phyloP scores from a whole-genome alignment of 352 stramenopile genomes.

The Globisporangium megalacanthum region DNA sequence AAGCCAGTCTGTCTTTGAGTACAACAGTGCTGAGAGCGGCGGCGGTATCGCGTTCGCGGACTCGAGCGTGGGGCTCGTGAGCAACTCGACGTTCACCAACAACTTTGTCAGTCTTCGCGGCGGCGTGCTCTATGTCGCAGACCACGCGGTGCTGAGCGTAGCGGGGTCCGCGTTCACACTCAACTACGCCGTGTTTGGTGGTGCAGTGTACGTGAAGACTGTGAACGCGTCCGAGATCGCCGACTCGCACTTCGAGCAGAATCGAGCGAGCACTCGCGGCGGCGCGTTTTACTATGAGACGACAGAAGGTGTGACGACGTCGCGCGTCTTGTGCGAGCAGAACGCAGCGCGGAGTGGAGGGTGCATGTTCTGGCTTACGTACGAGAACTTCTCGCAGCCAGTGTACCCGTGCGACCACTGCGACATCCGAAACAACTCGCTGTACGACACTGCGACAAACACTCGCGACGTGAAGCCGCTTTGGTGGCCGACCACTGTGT shows the following conservation, averaged over 20 bases:
- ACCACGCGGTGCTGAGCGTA: conserved; percentile 19
- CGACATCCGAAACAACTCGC: conserved; percentile 30
- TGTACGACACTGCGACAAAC: conserved; percentile 61
- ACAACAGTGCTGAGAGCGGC: conserved; percentile 30
- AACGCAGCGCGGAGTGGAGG: conserved; percentile 51
- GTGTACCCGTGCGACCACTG: conserved; percentile 34
- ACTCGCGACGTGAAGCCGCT: conserved; percentile 40
- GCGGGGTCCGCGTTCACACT: conserved; percentile 11
- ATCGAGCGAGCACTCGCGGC: conserved; percentile 30
- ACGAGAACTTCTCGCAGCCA: conserved; percentile 9
- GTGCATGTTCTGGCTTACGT: conserved; percentile 60
- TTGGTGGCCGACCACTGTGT: conserved; percentile 54
- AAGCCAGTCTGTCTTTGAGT: conserved; percentile 18
- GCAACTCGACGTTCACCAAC: conserved; percentile 9
- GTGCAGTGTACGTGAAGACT: conserved; percentile 29
- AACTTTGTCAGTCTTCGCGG: conserved; percentile 22
- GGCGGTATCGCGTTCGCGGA: conserved; percentile 22
- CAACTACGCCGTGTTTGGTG: conserved; percentile 33
- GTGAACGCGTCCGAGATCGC: conserved; percentile 13
- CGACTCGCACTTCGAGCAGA: conserved; percentile 21
- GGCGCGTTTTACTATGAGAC: conserved; percentile 46
- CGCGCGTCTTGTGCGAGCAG: conserved; percentile 19
- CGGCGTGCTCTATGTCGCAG: conserved; percentile 30
- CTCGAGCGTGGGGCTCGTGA: conserved; percentile 12
- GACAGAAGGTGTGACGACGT: conserved; percentile 17